phyloP scores from a whole-genome alignment of 139 green algal species.

The Trebouxia sp. region DNA sequence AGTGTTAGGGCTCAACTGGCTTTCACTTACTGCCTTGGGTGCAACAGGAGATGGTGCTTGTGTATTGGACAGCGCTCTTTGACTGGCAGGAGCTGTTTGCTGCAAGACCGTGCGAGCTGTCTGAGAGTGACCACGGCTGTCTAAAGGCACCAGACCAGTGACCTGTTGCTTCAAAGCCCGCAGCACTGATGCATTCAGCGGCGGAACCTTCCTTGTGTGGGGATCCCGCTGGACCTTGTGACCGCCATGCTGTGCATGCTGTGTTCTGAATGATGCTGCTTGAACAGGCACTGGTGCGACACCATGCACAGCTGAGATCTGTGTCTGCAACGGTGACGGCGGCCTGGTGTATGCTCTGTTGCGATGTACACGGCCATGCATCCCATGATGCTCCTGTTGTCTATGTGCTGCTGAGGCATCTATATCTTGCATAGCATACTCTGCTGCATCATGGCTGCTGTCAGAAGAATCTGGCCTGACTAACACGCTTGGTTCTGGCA shows the following conservation, averaged over 20 bases:
- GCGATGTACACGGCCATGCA: not conserved
- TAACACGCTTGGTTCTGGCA: not conserved
- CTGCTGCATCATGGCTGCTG: not conserved
- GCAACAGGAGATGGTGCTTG: not conserved
- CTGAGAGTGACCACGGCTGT: not conserved
- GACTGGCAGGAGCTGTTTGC: not conserved
- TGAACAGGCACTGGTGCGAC: not conserved
- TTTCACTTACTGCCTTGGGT: not conserved
- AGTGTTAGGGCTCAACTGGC: not conserved
- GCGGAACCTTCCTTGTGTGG: slow-evolving; percentile 10
- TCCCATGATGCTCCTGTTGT: not conserved
- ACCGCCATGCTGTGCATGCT: slow-evolving; percentile 8
- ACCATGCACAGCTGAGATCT: not conserved
- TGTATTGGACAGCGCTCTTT: not conserved
- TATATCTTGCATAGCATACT: not conserved
- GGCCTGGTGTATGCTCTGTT: not conserved
- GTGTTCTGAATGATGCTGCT: not conserved
- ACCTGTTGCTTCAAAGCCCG: slow-evolving; percentile 13
- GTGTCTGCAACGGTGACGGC: not conserved
- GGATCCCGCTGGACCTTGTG: too few species aligned
- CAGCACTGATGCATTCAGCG: not conserved
- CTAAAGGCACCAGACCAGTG: not conserved
- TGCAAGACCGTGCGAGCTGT: not conserved
- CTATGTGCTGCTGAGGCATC: not conserved
- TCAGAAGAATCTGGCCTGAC: not conserved